Evolutionary conservation across 768 basidiomycete genomes (phyloP), one percentile per base, ranked within the genome.

Genomic region (Hirschioporus abietinus): DNA sequence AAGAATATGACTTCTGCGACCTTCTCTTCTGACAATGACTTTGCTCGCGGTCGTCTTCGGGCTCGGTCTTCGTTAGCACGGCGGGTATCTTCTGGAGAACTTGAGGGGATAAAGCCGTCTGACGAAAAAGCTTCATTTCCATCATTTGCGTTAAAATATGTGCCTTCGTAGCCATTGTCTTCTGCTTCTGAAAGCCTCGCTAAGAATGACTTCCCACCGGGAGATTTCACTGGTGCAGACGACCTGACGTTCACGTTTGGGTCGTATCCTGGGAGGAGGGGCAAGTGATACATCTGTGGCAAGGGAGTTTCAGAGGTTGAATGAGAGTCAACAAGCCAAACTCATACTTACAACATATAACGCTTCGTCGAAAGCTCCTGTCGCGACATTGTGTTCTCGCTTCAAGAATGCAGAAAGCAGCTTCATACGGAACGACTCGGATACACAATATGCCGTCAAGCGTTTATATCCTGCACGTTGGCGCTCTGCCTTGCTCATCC

Each of bases 331-430:
- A 34, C 17, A 18, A 61, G 18, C 23, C 27, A 18, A 69, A 63
- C 18, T 24, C 7, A 12, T 17, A 83, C 92, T 79, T 68, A 96
- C 95, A 66, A 88, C 91, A 80, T 97, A 97, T 68, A 96, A 77
- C 0, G 95, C 95, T 77, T 98, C 96, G 74, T 97, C 96, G 70
- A 93, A 98, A 0, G 93, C 84, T 67, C 96, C 82, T 1, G 89
- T 93, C 10, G 78, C 82, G 12, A 96, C 95, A 65, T 95, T 96
- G 74, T 98, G 96, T 73, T 98, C 96, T 64, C 96, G 81, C 77
- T 96, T 96, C 74, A 97, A 74, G 73, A 95, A 96, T 1, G 89
- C 87, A 12, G 90, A 88, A 24, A 97, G 78, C 0, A 91, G 78
- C 75, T 93, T 95, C 85, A 92, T 90, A 73, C 88, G 88, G 76